Conservation (phyloP, 768 basidiomycete species). For the Gymnopilus junonius region DNA sequence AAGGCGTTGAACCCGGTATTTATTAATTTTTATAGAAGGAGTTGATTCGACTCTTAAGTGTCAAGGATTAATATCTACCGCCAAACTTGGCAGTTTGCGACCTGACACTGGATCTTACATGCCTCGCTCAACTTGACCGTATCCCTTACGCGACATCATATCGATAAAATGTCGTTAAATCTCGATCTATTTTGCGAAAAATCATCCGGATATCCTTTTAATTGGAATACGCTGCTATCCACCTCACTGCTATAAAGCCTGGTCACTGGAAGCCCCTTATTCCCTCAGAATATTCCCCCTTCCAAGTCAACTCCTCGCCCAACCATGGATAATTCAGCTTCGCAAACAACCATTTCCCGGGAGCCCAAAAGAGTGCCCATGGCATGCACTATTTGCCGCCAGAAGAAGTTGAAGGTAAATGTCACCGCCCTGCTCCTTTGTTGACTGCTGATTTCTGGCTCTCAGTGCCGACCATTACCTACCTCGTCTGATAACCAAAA, state of each 20-base stretch:
- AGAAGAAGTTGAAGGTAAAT: conserved; percentile 59
- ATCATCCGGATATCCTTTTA: conserved; percentile 7
- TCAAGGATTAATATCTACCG: conserved; percentile 10
- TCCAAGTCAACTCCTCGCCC: not conserved
- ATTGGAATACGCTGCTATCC: conserved; percentile 1
- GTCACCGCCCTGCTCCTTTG: not conserved
- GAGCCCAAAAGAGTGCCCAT: conserved; percentile 43
- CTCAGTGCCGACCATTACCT: conserved; percentile 9
- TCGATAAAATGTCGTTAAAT: conserved; percentile 7
- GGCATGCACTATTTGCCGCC: conserved; percentile 59
- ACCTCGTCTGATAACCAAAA: not conserved
- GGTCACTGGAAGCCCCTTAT: not conserved
- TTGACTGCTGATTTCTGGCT: not conserved
- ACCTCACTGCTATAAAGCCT: conserved; percentile 8
- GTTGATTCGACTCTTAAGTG: conserved; percentile 10
- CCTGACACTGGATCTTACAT: conserved; percentile 10
- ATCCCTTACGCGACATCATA: conserved; percentile 3
- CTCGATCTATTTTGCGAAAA: conserved; percentile 9
- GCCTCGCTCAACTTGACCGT: conserved; percentile 3
- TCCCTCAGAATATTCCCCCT: not conserved
- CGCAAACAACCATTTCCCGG: not conserved
- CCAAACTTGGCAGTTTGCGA: conserved; percentile 11
- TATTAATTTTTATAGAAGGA: not conserved
- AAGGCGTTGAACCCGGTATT: not conserved
- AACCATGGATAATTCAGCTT: not conserved